Conservation (phyloP, 2,329 filamentous ascomycete species). For the Alternaria atra region DNA sequence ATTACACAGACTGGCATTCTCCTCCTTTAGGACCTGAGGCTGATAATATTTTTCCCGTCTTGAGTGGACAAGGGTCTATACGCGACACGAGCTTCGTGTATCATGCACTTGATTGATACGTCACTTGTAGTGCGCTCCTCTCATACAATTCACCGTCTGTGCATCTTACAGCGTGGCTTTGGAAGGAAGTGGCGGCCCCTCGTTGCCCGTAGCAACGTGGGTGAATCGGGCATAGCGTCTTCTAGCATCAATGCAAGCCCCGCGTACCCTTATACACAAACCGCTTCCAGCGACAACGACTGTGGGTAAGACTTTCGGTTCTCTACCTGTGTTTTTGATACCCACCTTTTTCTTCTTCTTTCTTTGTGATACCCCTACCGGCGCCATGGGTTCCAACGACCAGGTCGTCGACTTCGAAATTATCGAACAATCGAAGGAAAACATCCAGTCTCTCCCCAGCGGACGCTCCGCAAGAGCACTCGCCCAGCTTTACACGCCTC, state of each 20-base stretch:
- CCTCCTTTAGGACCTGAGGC: no score
- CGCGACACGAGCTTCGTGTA: no score
- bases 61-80: no score
- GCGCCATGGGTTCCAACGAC: constrained; percentile 57
- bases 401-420: constrained; percentile 75
- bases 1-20: no score
- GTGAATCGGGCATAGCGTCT: constrained; percentile 25
- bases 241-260: constrained; percentile 28
- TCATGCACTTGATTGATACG: background rate
- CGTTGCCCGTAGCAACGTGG: constrained; percentile 32
- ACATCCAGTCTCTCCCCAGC: constrained; percentile 91
- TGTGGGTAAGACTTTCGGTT: constrained; percentile 21
- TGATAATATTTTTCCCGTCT: no score
- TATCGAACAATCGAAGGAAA: constrained; percentile 97
- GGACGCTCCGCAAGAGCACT: constrained; percentile 90
- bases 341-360: constrained; percentile 21
- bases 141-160: background rate
- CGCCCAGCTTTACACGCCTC: constrained; percentile 79
- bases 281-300: constrained; percentile 28
- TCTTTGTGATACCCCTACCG: constrained; percentile 39
- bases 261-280: constrained; percentile 22
- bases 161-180: background rate
- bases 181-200: background rate
- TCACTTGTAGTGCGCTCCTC: background rate
- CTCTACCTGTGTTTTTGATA: constrained; percentile 7